Evolutionary conservation across 1,284 basidiomycete species (phyloP).

Genomic region (Apiotrichum siamense): DNA sequence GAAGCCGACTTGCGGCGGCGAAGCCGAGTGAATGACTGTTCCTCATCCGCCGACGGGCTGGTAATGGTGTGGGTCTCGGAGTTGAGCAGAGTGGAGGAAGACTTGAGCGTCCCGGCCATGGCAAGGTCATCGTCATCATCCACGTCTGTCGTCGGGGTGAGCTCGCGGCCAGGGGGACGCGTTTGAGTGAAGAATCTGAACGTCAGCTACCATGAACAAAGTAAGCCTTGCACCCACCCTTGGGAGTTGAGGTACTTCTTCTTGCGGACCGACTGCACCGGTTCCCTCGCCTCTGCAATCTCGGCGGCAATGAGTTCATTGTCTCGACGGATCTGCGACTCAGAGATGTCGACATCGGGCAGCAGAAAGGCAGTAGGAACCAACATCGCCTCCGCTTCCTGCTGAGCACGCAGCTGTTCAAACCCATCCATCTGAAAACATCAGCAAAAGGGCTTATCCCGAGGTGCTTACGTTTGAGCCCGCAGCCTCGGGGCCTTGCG

Average conservation of each 20-base stretch:
- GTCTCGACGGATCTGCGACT: constrained; percentile 37
- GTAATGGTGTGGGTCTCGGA: not conserved
- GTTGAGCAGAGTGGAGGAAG: constrained; percentile 1
- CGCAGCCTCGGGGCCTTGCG: constrained; percentile 16
- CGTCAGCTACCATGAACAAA: not conserved
- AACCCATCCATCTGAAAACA: constrained; percentile 25
- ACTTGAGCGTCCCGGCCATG: not conserved
- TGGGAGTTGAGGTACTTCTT: constrained; percentile 36
- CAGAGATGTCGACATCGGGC: constrained; percentile 31
- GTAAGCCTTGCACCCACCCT: constrained; percentile 25
- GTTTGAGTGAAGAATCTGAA: constrained; percentile 43
- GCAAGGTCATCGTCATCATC: not conserved
- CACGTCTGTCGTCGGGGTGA: not conserved
- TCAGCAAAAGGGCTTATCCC: no score
- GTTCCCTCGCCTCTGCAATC: constrained; percentile 22
- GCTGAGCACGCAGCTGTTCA: constrained; percentile 26
- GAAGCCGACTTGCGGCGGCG: constrained; percentile 11
- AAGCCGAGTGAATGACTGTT: constrained; percentile 14
- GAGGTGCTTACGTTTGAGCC: not conserved
- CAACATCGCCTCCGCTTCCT: constrained; percentile 13
- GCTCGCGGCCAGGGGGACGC: constrained; percentile 18
- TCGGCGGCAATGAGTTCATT: constrained; percentile 37
- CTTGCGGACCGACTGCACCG: constrained; percentile 10
- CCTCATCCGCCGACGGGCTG: constrained; percentile 9
- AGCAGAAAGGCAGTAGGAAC: constrained; percentile 27